Base-by-base conservation (phyloP, 352 stramenopile genomes). In the Phytophthora multivora region DNA sequence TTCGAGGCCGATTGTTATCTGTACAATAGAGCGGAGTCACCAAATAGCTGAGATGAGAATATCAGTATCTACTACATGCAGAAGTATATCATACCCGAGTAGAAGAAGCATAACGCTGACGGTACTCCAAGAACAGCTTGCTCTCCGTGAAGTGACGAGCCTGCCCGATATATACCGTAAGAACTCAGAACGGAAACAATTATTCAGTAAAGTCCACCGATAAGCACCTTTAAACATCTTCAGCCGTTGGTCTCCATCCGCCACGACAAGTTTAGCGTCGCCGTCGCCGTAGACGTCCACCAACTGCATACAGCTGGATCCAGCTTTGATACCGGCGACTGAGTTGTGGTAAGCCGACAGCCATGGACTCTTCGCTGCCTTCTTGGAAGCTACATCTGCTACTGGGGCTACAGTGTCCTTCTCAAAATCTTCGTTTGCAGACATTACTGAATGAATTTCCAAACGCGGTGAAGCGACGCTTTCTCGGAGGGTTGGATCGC, bases 261-360 rank as follows among this genome's bases (percentile, higher is more conserved):
- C 84, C 5, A 96, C 76, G 6, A 95, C 56, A 38, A 97, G 66
- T 42, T 93, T 94, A 10, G 66, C 66, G 64, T 97, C 89, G 15
- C 89, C 86, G 40, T 97, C 87, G 13, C 86, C 88, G 43, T 91
- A 93, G 5, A 95, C 77, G 43, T 96, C 86, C 35, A 91, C 81
- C 41, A 93, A 71, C 35, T 86, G 69, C 55, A 95, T 80, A 59
- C 76, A 90, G 30, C 77, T 92, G 11, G 81, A 87, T 61, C 79
- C 89, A 15, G 83, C 82, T 55, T 94, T 87, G 59, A 97, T 93
- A 1, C 85, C 86, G 39, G 90, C 90, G n/a, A 97, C 85, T 3
- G 88, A 85, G 72, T 97, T 96, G 75, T 96, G 79, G 58, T 95
- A 96, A 13, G 90, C 90, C 46, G 86, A 87, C 19, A 97, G 76